Evolutionary conservation across 2,329 filamentous ascomycete species (phyloP), one percentile per base, ranked within the genome.

Genomic region (Chaetomium globosum): DNA sequence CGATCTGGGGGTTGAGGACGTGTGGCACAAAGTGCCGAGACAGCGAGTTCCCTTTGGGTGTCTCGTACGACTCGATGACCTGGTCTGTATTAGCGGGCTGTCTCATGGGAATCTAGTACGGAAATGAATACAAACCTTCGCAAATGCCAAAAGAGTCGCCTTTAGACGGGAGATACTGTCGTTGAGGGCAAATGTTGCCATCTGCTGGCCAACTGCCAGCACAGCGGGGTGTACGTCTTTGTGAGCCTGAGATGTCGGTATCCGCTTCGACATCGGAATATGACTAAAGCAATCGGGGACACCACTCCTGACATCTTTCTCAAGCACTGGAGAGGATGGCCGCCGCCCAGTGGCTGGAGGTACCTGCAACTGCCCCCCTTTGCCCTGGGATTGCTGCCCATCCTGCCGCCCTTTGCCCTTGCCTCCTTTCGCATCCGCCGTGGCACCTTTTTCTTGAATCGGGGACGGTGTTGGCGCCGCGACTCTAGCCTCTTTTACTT

Each of bases 61-160:
- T 98, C 55, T 87, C 90, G 77, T 99, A 99, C n/a, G 91, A 89
- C 73, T 92, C 87, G 68, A 99, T 94, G 68, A 98, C 91, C 88
- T 96, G 60, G 30, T 1, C 39, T 46, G 4, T 57, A 65, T 72
- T 13, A 71, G 63, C 21, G 36, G 16, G 5, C 8, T 6, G 39
- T 16, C 36, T 12, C 36, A 28, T 8, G 4, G 2, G 1, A 39
- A 2, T 1, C 1, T 3, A 1, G n/a, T 8, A 10, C 5, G 1
- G 16, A 26, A 1, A n/a, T n/a, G 12, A 30, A 23, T 19, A 52
- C 72, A 21, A 76, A 93, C 92, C 81, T 89, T 87, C 76, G 96
- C 96, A 75, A 99, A 96, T 1, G 92, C 93, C 69, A 95, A 80
- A 54, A 99, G 81, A 72, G 93, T 98, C 36, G 92, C 90, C 68